phyloP scores from a whole-genome alignment of 176 grass and related monocot species.

The Chrysopogon serrulatus region DNA sequence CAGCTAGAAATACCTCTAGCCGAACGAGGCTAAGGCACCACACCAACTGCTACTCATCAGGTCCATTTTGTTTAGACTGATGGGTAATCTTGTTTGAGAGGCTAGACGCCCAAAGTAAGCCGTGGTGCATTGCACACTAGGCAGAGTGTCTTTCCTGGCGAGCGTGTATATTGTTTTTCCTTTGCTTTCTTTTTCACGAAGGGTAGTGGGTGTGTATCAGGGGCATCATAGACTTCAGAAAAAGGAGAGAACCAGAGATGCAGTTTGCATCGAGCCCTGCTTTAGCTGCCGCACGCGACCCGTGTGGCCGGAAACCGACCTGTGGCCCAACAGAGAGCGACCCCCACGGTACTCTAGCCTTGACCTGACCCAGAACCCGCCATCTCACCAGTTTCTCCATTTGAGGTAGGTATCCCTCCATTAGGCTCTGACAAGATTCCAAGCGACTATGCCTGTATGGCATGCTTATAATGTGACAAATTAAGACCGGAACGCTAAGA shows the following conservation, averaged over 20 bases:
- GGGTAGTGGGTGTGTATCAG: neutral
- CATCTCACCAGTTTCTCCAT: neutral
- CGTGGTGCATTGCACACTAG: constrained; percentile 32
- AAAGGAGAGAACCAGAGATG: neutral
- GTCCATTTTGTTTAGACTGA: neutral
- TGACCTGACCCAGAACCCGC: constrained; percentile 2
- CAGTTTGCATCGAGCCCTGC: neutral
- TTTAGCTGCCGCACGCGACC: constrained; percentile 6
- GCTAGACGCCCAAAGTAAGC: neutral
- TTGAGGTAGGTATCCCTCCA: neutral
- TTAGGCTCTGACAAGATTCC: neutral
- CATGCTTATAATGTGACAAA: too few relatives aligned
- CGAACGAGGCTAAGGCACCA: neutral
- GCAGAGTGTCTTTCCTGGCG: neutral
- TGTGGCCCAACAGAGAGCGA: constrained; percentile 18
- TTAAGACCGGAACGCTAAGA: too few relatives aligned
- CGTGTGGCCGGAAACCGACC: neutral
- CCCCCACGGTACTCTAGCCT: neutral
- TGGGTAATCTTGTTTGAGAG: constrained; percentile 20
- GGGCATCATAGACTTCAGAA: neutral
- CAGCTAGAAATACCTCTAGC: too few relatives aligned
- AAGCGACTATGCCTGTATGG: too few relatives aligned
- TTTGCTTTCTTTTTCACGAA: neutral
- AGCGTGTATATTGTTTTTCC: neutral
- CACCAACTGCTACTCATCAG: neutral